These are phyloP conservation scores for Neurospora sp. DNA, from an alignment of 495 filamentous ascomycete species.

Conservation along the genomic window DNA sequence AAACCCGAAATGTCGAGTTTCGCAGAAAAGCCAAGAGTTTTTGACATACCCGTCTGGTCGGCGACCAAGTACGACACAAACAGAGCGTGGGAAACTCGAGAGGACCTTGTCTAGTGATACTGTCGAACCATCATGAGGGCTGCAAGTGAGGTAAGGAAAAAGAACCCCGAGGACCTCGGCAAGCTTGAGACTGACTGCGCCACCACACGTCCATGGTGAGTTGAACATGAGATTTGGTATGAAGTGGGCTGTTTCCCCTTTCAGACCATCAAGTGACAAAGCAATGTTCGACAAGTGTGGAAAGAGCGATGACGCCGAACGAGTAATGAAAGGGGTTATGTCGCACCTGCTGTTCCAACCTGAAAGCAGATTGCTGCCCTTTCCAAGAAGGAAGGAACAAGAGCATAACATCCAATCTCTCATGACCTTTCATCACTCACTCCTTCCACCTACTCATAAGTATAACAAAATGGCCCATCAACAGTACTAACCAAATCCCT, in stretches of 20 bases:
- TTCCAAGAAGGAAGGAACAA: background rate
- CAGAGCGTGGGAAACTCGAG: background rate
- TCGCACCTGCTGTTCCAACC: background rate
- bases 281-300: background rate
- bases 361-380: background rate
- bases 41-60: background rate
- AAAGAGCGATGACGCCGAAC: background rate
- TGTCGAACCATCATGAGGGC: background rate
- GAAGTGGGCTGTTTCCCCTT: background rate
- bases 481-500: conserved; percentile 33
- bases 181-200: background rate
- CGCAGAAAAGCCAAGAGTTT: background rate
- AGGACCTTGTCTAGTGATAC: background rate
- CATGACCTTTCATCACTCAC: background rate
- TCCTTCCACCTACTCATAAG: conserved; percentile 26
- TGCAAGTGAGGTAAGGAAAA: background rate
- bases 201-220: background rate
- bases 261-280: background rate
- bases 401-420: background rate
- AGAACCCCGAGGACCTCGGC: background rate
- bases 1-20: background rate
- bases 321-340: background rate
- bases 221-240: background rate
- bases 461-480: conserved; percentile 42
- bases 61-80: background rate